Evolutionary conservation across 2,329 filamentous ascomycete genomes (phyloP), one percentile per base, ranked within the genome.

Genomic region (Pseudogymnoascus sp.): DNA sequence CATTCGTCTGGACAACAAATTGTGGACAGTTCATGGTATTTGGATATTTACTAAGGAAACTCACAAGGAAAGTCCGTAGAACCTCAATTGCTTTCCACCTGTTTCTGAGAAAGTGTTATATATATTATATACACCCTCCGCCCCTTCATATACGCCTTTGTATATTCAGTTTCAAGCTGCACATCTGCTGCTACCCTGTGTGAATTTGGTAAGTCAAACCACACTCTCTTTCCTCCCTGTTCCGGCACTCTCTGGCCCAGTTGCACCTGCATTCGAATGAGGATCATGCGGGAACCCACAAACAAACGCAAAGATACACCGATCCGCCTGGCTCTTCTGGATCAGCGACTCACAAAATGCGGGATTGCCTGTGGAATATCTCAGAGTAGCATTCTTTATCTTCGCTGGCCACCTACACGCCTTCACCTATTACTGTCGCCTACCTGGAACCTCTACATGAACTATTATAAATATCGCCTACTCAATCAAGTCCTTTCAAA

Each of bases 21-120:
- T 54, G 45, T 54, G 45, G 45, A 54, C 45, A 54, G 45, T 54
- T 54, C 45, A 54, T 54, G 45, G 45, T 54, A 54, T 54, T 51
- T 31, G 23, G 45, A 54, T 54, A 54, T 54, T 54, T 54, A 54
- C 45, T 6, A 29, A 12, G 45, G 10, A 11, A 26, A 34, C 11
- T 34, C 23, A 5, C 8, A 54, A 29, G 45, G 45, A 54, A 54
- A 54, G 45, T 54, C 45, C 4, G 45, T 54, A 54, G 45, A 54
- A 54, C 45, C 12, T 54, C 45, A 54, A 54, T 54, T 54, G 45
- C 45, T 54, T 31, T 54, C 45, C 45, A 54, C n/a, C 23, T 31
- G 14, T 31, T 54, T 16, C 45, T 16, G 23, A 54, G 45, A 54
- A 29, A 54, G 45, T 29, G 45, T 11, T 29, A 29, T 54, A 54